Conservation (phyloP, 768 basidiomycete species). For the Termitomyces sp. region DNA sequence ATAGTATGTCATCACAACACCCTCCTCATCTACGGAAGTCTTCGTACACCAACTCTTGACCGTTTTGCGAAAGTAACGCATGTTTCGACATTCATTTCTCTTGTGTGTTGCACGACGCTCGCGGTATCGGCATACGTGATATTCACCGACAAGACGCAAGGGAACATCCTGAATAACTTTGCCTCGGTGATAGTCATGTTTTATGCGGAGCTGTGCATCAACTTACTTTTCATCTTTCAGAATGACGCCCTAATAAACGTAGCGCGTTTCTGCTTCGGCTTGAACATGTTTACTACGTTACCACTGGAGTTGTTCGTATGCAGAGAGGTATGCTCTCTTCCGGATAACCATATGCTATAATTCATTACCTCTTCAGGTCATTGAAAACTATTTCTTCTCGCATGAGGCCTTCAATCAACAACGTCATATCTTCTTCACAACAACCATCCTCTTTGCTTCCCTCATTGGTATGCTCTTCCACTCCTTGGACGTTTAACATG, state of each 20-base stretch:
- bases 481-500: neutral
- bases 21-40: constrained; percentile 90
- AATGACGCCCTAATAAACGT: constrained; percentile 90
- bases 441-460: constrained; percentile 72
- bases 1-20: constrained; percentile 96
- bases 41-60: constrained; percentile 91
- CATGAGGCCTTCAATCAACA: constrained; percentile 78
- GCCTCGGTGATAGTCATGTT: constrained; percentile 48
- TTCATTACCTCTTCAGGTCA: constrained; percentile 50
- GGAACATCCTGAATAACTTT: constrained; percentile 98
- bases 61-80: constrained; percentile 92
- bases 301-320: constrained; percentile 97
- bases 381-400: constrained; percentile 95
- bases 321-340: constrained; percentile 61
- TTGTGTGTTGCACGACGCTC: constrained; percentile 81
- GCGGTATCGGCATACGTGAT: constrained; percentile 84
- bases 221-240: constrained; percentile 28
- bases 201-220: neutral
- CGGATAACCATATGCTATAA: neutral
- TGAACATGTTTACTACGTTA: constrained; percentile 98
- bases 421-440: constrained; percentile 90
- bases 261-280: constrained; percentile 89
- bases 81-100: constrained; percentile 79
- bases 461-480: constrained; percentile 63
- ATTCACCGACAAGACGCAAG: constrained; percentile 88